Evolutionary conservation across 805 yeast genomes (phyloP).

Genomic region (Lachancea sp.): DNA sequence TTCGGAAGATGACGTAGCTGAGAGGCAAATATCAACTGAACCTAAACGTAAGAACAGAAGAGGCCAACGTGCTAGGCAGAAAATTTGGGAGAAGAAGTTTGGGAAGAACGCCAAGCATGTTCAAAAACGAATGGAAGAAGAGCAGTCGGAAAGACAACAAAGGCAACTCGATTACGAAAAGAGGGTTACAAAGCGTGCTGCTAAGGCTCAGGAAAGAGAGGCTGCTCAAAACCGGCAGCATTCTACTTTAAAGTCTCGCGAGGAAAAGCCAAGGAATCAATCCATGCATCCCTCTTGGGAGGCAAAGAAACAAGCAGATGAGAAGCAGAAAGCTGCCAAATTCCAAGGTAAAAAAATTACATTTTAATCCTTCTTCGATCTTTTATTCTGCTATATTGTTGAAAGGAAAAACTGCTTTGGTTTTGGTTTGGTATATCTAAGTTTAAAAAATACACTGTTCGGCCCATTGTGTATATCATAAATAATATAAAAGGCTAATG

Average conservation of each 20-base stretch:
- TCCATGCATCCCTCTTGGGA: constrained; percentile 96
- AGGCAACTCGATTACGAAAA: constrained; percentile 64
- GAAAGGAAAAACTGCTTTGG: too few species aligned
- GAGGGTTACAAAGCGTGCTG: constrained; percentile 61
- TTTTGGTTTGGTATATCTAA: too few species aligned
- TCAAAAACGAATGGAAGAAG: constrained; percentile 52
- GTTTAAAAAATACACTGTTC: neutral
- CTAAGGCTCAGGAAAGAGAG: constrained; percentile 36
- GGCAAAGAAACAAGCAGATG: constrained; percentile 74
- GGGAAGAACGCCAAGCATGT: constrained; percentile 83
- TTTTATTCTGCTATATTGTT: too few species aligned
- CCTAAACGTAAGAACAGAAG: constrained; percentile 75
- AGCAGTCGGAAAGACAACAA: constrained; percentile 49
- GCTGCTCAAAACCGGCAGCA: constrained; percentile 7
- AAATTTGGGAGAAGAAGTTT: constrained; percentile 90
- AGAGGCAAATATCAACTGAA: constrained; percentile 29
- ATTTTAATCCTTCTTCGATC: neutral
- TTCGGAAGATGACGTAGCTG: constrained; percentile 42
- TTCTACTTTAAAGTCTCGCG: constrained; percentile 9
- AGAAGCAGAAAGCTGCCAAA: constrained; percentile 53
- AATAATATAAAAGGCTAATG: constrained; percentile 4
- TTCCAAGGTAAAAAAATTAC: constrained; percentile 81
- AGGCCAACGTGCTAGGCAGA: constrained; percentile 95
- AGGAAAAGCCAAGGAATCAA: constrained; percentile 20
- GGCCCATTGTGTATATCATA: constrained; percentile 2